Base-by-base conservation (phyloP, 768 basidiomycete genomes). In the Tricholoma sp. region DNA sequence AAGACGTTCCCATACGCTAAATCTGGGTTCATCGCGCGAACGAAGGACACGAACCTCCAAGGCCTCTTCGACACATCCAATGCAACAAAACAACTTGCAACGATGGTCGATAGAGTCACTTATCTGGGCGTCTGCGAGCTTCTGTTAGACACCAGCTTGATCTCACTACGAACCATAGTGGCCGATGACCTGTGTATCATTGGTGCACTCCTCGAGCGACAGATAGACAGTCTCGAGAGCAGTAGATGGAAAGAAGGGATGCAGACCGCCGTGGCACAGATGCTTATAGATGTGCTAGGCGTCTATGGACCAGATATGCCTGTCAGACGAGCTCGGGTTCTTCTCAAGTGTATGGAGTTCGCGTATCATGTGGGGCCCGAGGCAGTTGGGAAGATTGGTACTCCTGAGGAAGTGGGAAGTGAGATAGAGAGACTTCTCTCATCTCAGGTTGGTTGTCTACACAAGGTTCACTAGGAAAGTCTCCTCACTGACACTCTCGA, bases 51-150 rank as follows among this genome's bases (percentile, higher is more conserved):
- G 10, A 51, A 69, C 12, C 60, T 68, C 4, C 61, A 65, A 4
- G 59, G 59, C 4, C 62, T 80, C 10, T 83, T 84, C 60, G 71
- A 71, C n/a, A 53, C 69, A 0, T 74, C 72, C 11, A 63, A 74
- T 28, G 63, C 71, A 1, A 68, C 82, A 34, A 82, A 78, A 59
- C 86, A 88, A 55, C 76, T 90, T 6, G 79, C 74, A 0, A 67
- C 71, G 7, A 77, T 91, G 41, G 62, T 92, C 15, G 88, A 91
- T 58, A 74, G 84, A 17, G 71, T 85, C 20, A 86, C 89, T 0
- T 86, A 85, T 56, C 74, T 88, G 20, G 86, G 81, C 11, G 71
- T 80, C 2, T 87, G 80, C 65, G 89, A 92, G 29, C 78, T 92
- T 4, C 72, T 88, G 29, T 71, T 87, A 48, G 61, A 73, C 7